Evolutionary conservation across 2,329 filamentous ascomycete genomes (phyloP).

Genomic region (Fusarium anguioides): DNA sequence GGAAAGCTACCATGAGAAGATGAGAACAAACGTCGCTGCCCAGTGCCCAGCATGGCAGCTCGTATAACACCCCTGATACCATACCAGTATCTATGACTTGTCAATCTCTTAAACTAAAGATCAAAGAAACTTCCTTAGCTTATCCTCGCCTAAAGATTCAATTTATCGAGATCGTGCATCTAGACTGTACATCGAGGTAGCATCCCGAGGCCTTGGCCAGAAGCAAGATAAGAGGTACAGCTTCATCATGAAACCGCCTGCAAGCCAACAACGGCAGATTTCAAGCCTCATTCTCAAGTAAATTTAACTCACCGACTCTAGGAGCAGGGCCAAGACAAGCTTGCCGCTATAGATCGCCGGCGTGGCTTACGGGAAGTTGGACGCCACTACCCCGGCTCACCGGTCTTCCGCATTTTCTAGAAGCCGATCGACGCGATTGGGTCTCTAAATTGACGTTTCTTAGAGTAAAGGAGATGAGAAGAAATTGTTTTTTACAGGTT

Average conservation of each 20-base stretch:
- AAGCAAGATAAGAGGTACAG: neutral
- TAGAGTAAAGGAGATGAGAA: neutral
- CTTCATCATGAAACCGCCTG: neutral
- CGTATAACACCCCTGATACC: conserved; percentile 20
- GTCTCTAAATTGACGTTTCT: conserved; percentile 1
- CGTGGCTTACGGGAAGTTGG: conserved; percentile 14
- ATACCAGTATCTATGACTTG: conserved; percentile 4
- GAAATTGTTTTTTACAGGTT: neutral
- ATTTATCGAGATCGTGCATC: neutral
- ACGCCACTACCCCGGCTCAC: conserved; percentile 24
- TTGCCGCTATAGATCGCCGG: neutral
- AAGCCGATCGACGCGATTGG: conserved; percentile 27
- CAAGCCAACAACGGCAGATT: neutral
- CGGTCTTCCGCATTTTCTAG: conserved; percentile 15
- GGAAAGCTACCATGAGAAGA: neutral
- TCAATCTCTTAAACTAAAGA: neutral
- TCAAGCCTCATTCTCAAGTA: neutral
- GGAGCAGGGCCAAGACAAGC: neutral
- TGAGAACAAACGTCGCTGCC: neutral
- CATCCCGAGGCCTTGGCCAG: neutral
- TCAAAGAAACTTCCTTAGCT: neutral
- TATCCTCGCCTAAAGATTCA: neutral
- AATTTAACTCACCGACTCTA: conserved; percentile 9
- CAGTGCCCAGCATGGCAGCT: neutral
- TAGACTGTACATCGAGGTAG: conserved; percentile 10